Evolutionary conservation across 2,329 filamentous ascomycete species (phyloP).

Genomic region (Scytalidium lignicola): DNA sequence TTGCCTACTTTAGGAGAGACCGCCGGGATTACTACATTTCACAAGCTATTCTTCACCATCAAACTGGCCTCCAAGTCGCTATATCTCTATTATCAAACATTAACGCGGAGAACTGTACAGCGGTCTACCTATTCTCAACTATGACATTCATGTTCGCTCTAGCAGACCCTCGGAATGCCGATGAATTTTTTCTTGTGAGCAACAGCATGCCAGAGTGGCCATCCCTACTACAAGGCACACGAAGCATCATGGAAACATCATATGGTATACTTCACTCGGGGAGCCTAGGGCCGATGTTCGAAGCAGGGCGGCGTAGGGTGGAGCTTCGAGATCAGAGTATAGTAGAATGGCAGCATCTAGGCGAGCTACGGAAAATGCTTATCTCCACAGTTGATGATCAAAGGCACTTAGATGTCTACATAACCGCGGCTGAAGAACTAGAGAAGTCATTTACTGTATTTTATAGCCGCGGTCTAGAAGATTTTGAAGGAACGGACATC

Average conservation of each 20-base stretch:
- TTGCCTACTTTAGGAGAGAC: constrained; percentile 36
- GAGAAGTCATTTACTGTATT: constrained; percentile 27
- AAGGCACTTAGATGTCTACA: constrained; percentile 23
- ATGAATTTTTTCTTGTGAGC: constrained; percentile 32
- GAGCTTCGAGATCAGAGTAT: constrained; percentile 7
- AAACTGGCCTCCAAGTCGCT: constrained; percentile 24
- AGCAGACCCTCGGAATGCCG: constrained; percentile 28
- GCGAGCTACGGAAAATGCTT: constrained; percentile 16
- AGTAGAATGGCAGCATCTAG: constrained; percentile 10
- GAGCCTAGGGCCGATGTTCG: constrained; percentile 25
- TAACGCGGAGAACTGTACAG: constrained; percentile 28
- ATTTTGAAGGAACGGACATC: constrained; percentile 32
- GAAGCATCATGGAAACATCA: constrained; percentile 27
- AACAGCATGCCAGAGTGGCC: constrained; percentile 34
- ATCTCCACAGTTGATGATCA: constrained; percentile 14
- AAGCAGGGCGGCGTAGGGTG: constrained; percentile 16
- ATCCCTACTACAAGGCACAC: constrained; percentile 30
- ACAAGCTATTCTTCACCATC: constrained; percentile 33
- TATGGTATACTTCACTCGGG: constrained; percentile 15
- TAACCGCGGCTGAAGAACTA: constrained; percentile 29
- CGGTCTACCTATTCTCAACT: constrained; percentile 34
- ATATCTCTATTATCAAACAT: constrained; percentile 29
- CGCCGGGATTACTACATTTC: constrained; percentile 34
- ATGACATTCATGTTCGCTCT: constrained; percentile 33
- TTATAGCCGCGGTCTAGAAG: constrained; percentile 9